Evolutionary conservation across 257 asterid genomes (phyloP).

Genomic region (Linderniella brevidens): DNA sequence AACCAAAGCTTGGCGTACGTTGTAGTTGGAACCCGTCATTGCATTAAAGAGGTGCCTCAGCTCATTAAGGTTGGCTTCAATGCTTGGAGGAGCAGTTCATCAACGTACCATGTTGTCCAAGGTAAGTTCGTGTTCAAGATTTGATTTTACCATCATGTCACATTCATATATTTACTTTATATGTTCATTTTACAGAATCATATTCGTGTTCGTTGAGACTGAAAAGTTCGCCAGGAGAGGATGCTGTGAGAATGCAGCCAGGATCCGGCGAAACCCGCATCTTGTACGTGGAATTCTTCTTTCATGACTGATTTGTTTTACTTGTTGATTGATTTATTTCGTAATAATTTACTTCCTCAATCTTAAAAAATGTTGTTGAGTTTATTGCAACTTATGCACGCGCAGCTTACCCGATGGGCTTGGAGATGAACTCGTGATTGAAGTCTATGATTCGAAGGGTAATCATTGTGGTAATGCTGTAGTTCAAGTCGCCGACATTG

Average conservation of each 20-base stretch:
- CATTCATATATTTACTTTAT: too few species aligned
- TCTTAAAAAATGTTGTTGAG: not conserved
- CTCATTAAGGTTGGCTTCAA: slow-evolving; percentile 50
- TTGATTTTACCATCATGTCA: too few species aligned
- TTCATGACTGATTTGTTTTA: slow-evolving; percentile 1
- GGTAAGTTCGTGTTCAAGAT: slow-evolving; percentile 44
- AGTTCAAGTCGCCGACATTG: slow-evolving; percentile 81
- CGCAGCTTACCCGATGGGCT: slow-evolving; percentile 91
- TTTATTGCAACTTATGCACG: slow-evolving; percentile 9
- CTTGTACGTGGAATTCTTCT: slow-evolving; percentile 44
- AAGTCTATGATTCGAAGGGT: slow-evolving; percentile 74
- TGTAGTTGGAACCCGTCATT: slow-evolving; percentile 52
- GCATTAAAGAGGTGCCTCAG: slow-evolving; percentile 63
- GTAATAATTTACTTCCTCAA: not conserved
- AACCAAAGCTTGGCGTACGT: slow-evolving; percentile 50
- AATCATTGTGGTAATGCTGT: slow-evolving; percentile 56
- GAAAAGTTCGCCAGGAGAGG: slow-evolving; percentile 75
- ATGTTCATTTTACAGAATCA: slow-evolving; percentile 33
- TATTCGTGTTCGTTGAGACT: slow-evolving; percentile 65
- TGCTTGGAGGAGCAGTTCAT: slow-evolving; percentile 56
- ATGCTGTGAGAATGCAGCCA: slow-evolving; percentile 75
- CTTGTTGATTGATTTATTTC: slow-evolving; percentile 3
- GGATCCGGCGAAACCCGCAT: slow-evolving; percentile 90
- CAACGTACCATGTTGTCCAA: slow-evolving; percentile 50
- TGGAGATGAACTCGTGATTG: slow-evolving; percentile 74